Percentiles rank a stretch among this genome's conserved stretches.
These are phyloP conservation scores for Pseudogymnoascus pannorum DNA, from an alignment of 2,329 filamentous ascomycete species.

Conservation along the genomic window DNA sequence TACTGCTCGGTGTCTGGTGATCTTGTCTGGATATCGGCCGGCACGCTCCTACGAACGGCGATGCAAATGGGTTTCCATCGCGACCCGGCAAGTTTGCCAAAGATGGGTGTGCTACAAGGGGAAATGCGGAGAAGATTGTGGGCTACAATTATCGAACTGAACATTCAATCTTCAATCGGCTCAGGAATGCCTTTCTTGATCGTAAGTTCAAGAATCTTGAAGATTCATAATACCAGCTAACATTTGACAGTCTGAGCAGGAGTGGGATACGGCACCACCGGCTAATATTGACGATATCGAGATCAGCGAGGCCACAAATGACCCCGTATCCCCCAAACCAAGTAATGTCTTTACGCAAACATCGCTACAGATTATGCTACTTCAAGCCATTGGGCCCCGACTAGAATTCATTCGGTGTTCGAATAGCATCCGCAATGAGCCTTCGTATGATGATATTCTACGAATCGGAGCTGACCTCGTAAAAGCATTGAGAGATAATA, in stretches of 20 bases:
- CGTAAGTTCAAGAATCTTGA: neutral
- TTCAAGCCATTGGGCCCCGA: constrained; percentile 37
- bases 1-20: constrained; percentile 42
- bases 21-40: constrained; percentile 45
- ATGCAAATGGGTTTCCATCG: constrained; percentile 53
- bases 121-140: constrained; percentile 51
- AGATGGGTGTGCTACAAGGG: constrained; percentile 39
- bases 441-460: constrained; percentile 42
- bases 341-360: constrained; percentile 37
- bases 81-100: constrained; percentile 43
- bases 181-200: constrained; percentile 45
- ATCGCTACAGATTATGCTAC: constrained; percentile 41
- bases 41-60: constrained; percentile 44
- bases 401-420: constrained; percentile 38
- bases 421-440: constrained; percentile 39
- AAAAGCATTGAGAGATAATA: constrained; percentile 24
- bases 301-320: constrained; percentile 33
- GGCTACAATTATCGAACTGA: constrained; percentile 48
- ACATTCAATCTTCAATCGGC: constrained; percentile 44
- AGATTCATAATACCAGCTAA: neutral
- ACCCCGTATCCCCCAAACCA: constrained; percentile 19
- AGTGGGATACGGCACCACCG: constrained; percentile 45
- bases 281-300: constrained; percentile 46
- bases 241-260: constrained; percentile 26
- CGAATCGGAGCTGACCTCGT: constrained; percentile 40